Evolutionary conservation across 208 protist genomes (phyloP).

Genomic region (Acanthamoeba royreba): DNA sequence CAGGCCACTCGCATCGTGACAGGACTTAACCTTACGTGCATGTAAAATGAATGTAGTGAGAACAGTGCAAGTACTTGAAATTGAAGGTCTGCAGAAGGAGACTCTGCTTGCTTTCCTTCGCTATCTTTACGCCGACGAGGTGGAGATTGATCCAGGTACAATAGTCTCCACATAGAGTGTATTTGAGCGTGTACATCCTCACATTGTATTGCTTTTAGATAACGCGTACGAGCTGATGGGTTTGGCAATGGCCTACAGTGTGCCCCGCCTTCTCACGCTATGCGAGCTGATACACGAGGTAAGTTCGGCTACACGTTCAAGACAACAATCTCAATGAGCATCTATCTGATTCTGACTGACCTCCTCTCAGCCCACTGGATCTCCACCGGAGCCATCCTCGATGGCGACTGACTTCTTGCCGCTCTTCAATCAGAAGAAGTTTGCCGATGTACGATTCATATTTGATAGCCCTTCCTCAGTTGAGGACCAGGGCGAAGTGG

Average conservation of each 20-base stretch:
- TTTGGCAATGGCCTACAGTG: not conserved
- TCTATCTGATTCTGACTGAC: not conserved
- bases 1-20: no score
- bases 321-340: not conserved
- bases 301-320: not conserved
- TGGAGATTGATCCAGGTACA: not conserved
- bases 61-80: not conserved
- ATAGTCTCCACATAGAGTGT: not conserved
- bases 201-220: not conserved
- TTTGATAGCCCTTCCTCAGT: not conserved
- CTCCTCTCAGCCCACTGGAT: not conserved
- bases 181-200: not conserved
- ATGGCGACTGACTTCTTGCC: not conserved
- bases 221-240: conserved; percentile 13
- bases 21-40: not conserved
- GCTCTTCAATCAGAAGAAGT: not conserved
- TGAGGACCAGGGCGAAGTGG: not conserved
- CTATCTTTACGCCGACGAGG: not conserved
- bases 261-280: not conserved
- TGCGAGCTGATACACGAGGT: not conserved
- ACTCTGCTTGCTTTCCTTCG: not conserved
- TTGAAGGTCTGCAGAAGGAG: not conserved
- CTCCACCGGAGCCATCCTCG: not conserved
- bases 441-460: not conserved
- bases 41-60: not conserved